A percentile compares a stretch with the other conserved stretches of the same genome.
Conservation (phyloP, 768 basidiomycete genomes). For the Mycena vulgaris region DNA sequence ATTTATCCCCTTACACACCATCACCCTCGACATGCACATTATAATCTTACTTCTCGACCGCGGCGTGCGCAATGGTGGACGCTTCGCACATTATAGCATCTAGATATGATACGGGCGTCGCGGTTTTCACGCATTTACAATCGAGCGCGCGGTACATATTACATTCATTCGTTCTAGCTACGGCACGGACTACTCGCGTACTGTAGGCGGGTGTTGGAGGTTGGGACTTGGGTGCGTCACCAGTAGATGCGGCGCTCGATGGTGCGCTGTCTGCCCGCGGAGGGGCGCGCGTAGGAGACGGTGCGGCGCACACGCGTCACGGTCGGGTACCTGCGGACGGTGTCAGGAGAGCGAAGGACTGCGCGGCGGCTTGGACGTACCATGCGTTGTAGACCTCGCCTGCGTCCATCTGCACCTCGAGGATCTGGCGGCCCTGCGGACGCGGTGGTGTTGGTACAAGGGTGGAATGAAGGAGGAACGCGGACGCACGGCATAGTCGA, state of each 20-base stretch:
- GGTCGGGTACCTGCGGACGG: conserved; percentile 73
- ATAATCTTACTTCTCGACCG: background rate
- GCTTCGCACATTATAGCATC: no score
- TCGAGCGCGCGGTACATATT: no score
- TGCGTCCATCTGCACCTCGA: conserved; percentile 86
- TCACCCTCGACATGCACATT: no score
- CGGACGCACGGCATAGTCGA: conserved; percentile 75
- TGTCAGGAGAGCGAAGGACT: background rate
- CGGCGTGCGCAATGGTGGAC: no score
- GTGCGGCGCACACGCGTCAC: conserved; percentile 86
- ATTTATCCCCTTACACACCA: no score
- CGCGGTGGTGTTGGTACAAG: conserved; percentile 17
- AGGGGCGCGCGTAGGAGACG: conserved; percentile 70
- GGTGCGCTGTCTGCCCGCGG: conserved; percentile 62
- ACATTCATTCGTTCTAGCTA: background rate
- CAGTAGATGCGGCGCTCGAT: conserved; percentile 85
- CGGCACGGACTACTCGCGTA: background rate
- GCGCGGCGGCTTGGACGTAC: conserved; percentile 50
- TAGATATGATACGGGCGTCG: no score
- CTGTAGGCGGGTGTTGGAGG: background rate
- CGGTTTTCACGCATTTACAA: no score
- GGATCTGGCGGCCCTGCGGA: conserved; percentile 81
- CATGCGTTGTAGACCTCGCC: conserved; percentile 79
- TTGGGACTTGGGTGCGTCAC: conserved; percentile 54
- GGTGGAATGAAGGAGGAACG: background rate